Evolutionary conservation across 139 green algal genomes (phyloP), one percentile per base, ranked within the genome.

Genomic region (Chlamydomonas schloesseri): DNA sequence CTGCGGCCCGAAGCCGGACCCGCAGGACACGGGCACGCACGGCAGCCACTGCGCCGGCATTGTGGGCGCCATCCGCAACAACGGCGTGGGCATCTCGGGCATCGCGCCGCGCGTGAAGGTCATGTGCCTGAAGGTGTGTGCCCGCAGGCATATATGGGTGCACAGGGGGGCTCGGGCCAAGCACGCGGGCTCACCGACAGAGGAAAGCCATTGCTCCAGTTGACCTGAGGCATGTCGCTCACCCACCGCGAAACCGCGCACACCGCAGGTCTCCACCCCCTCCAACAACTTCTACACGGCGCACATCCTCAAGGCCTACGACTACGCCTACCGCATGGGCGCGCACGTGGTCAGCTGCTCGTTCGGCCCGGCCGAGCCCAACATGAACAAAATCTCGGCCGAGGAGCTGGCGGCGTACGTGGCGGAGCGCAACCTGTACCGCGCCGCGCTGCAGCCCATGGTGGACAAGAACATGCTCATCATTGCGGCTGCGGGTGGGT

Each of bases 301-400:
- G 23, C 46, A 70, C 80, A n/a, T 78, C 26, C 8, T 78, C 24
- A 15, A 13, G 10, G 80, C 80, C 3, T 60, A 62, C 47, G 80
- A 77, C 65, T 86, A 86, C 50, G 80, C 80, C 11, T 26, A 58
- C 10, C 23, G 26, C 33, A 86, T 86, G 80, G 80, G 80, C 33
- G 80, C 80, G 18, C 80, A 86, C 68, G 46, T 86, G 13, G 68
- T 86, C 20, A 47, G 23, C 47, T 71, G 53, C 80, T 77, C 65
- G 47, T 86, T 86, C 33, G 80, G 80, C 8, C 80, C 79, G 6
- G 18, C 34, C 47, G 3, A 24, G n/a, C 80, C 68, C 68, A 78
- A 42, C 80, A 37, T 86, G 42, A 13, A 57, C n/a, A 29, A 46
- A 0, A n/a, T 15, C 11, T 6, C 5, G 23, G 37, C 20, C 15